phyloP scores from a whole-genome alignment of 2,329 filamentous ascomycete species.

The Colletotrichum sp. region DNA sequence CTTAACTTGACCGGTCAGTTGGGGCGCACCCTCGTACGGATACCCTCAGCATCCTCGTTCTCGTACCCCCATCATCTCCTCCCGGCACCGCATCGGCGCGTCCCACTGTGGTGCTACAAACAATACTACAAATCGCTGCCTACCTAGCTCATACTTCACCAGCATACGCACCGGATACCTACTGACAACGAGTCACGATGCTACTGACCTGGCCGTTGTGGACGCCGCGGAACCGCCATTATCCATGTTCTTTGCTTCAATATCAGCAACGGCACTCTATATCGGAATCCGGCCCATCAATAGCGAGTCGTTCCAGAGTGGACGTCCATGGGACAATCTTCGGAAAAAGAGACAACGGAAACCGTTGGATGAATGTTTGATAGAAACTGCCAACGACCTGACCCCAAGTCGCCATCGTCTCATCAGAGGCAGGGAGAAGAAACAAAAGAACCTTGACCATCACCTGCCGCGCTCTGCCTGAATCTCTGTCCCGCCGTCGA shows the following conservation, averaged over 20 bases:
- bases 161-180: not conserved
- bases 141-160: not conserved
- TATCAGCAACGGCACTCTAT: not conserved
- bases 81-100: not conserved
- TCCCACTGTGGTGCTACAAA: not conserved
- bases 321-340: not conserved
- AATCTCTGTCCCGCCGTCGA: not conserved
- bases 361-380: not conserved
- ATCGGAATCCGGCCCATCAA: not conserved
- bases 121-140: not conserved
- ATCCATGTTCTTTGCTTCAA: constrained; percentile 12
- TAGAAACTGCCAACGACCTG: not conserved
- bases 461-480: not conserved
- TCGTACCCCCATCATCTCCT: not conserved
- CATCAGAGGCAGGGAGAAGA: not conserved
- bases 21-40: not conserved
- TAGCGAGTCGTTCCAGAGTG: not conserved
- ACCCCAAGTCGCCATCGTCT: not conserved
- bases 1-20: not conserved
- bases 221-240: not conserved
- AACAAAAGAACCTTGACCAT: not conserved
- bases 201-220: not conserved
- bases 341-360: not conserved
- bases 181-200: not conserved
- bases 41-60: not conserved